Evolutionary conservation across 2,329 filamentous ascomycete genomes (phyloP), one percentile per base, ranked within the genome.

Genomic region (Tympanopsis confertula): DNA sequence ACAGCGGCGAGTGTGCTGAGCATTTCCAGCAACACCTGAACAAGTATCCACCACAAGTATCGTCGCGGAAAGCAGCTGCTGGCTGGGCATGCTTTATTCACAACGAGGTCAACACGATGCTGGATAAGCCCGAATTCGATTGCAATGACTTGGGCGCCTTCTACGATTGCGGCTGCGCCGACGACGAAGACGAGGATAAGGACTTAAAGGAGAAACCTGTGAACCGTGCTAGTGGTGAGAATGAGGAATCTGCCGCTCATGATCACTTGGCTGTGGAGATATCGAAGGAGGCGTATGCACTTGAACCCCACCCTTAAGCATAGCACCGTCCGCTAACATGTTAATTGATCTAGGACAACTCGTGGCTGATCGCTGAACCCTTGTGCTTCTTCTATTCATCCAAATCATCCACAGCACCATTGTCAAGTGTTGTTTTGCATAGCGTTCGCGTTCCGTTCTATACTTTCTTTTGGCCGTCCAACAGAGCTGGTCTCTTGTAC

Each of bases 11-110:
- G 58, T 81, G 76, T 52, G 75, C 76, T 7, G 59, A 66, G 42
- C 76, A 81, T 51, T 81, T 81, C 52, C 67, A 73, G 43, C 57
- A 67, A 45, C 68, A 79, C 44, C 54, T 81, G 22, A 64, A 67
- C 47, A 73, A 75, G 46, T 80, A 71, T 46, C 76, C 76, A 29
- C 76, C 76, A 13, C 76, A 81, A 49, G 74, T 77, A 13, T 72
- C 69, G 4, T 75, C 72, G 17, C 64, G 76, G 30, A 69, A 67
- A 38, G 66, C 69, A 2, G 76, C 76, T n/a, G 73, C 76, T 3
- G 74, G 67, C 19, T 81, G 76, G 76, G 76, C 69, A 5, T 81
- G 76, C 51, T 74, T 75, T 49, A 70, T 80, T 29, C 76, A 81
- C 49, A 81, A 81, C 44, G 65, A 78, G 48, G 75, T 81, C 43